A percentile compares a stretch with the other conserved stretches of the same genome.
Evolutionary conservation across 768 basidiomycete genomes (phyloP).

Genomic region (Tricholoma hemisulphureum): DNA sequence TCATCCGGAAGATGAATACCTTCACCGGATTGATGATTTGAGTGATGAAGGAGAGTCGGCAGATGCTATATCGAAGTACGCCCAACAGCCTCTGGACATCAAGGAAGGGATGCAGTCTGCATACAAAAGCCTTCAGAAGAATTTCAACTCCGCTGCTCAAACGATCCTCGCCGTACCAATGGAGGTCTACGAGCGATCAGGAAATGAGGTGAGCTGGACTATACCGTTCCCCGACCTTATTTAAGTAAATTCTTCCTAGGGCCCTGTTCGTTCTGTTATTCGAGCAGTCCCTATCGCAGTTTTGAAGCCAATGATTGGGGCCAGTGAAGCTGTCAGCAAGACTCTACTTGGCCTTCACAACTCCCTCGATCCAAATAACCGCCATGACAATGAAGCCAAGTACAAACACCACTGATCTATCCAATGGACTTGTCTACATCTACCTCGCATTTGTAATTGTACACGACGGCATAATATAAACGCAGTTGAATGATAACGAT

Average conservation of each 20-base stretch:
- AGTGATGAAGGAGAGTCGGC: conserved; percentile 44
- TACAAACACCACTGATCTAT: conserved; percentile 73
- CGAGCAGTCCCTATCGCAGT: conserved; percentile 98
- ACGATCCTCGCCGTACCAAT: conserved; percentile 98
- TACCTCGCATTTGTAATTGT: conserved; percentile 17
- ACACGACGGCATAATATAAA: conserved; percentile 8
- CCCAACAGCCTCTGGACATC: conserved; percentile 83
- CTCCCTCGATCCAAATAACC: conserved; percentile 81
- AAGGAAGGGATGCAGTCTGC: conserved; percentile 87
- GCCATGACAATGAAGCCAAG: conserved; percentile 85
- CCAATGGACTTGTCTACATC: background rate
- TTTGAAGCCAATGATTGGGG: conserved; percentile 96
- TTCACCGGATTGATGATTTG: conserved; percentile 27
- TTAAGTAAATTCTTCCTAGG: conserved; percentile 45
- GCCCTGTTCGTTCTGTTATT: conserved; percentile 89
- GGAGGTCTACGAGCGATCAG: conserved; percentile 96
- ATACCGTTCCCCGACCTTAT: background rate
- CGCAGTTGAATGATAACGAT: conserved; percentile 8
- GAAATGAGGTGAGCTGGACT: conserved; percentile 67
- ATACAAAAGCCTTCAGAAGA: conserved; percentile 83
- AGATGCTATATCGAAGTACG: conserved; percentile 86
- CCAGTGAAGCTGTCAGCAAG: conserved; percentile 94
- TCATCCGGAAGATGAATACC: conserved; percentile 33
- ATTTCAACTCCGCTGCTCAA: conserved; percentile 92
- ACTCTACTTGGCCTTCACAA: conserved; percentile 93